Conservation (phyloP, 2,329 filamentous ascomycete species). For the Colletotrichum sp. region DNA sequence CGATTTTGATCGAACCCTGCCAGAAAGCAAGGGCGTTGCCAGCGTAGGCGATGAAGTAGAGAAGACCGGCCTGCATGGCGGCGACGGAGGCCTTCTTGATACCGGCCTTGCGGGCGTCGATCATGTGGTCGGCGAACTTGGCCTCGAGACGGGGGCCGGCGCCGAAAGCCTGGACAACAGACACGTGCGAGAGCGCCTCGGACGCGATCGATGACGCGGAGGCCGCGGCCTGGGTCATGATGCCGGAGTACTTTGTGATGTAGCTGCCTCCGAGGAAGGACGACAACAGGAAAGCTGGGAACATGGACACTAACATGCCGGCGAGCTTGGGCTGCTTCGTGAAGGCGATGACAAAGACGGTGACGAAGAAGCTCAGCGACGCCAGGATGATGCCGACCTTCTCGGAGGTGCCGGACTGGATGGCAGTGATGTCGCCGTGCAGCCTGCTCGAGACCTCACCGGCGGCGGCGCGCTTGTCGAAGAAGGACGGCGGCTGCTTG, state of each 20-base stretch:
- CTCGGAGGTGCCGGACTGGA: constrained; percentile 72
- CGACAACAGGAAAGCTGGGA: constrained; percentile 68
- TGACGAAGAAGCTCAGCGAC: constrained; percentile 69
- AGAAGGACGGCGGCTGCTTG: constrained; percentile 67
- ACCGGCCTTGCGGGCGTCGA: constrained; percentile 49
- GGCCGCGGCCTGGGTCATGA: constrained; percentile 58
- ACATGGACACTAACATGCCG: constrained; percentile 66
- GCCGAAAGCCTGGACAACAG: constrained; percentile 68
- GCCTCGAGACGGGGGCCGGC: constrained; percentile 63
- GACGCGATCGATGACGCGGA: constrained; percentile 67
- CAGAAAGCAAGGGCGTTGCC: constrained; percentile 71
- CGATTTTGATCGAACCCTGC: constrained; percentile 58
- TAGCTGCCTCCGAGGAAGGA: constrained; percentile 60
- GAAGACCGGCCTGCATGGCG: constrained; percentile 63
- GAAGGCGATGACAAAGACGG: constrained; percentile 72
- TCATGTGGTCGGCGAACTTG: constrained; percentile 51
- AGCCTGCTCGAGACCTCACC: constrained; percentile 69
- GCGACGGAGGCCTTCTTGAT: constrained; percentile 61
- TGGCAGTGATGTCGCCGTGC: constrained; percentile 68
- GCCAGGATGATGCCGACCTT: constrained; percentile 72
- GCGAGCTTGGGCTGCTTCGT: constrained; percentile 67
- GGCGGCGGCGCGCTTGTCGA: constrained; percentile 65
- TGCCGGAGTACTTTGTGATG: constrained; percentile 53
- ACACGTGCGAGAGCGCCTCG: constrained; percentile 64
- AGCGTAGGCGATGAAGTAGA: constrained; percentile 70